These are phyloP conservation scores for Fusarium continuum DNA, from an alignment of 2,329 filamentous ascomycete genomes.

Conservation along the genomic window DNA sequence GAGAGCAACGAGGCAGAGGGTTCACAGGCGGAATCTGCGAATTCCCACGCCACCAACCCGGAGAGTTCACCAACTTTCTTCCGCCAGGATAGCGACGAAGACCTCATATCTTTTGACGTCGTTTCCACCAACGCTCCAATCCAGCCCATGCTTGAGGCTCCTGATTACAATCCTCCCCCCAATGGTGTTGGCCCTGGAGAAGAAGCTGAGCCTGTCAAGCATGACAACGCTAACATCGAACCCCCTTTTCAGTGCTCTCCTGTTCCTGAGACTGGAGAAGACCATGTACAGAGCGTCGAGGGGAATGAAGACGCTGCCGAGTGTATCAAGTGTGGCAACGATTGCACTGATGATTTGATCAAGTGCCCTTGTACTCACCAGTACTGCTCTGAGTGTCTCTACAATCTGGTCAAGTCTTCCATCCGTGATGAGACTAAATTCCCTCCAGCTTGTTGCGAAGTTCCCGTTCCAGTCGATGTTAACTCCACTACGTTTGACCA, in stretches of 20 bases:
- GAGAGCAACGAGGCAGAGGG: not conserved
- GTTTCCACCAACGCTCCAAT: not conserved
- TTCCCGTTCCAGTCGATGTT: not conserved
- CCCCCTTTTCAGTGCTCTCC: too few relatives aligned
- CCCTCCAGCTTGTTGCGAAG: conserved; percentile 8
- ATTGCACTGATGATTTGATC: not conserved
- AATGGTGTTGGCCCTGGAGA: not conserved
- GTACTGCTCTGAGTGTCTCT: conserved; percentile 12
- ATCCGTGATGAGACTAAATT: not conserved
- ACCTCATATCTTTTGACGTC: conserved; percentile 2
- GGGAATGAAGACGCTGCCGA: not conserved
- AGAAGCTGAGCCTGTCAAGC: too few relatives aligned
- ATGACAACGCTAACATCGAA: too few relatives aligned
- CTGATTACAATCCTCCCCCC: not conserved
- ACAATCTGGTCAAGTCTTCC: not conserved
- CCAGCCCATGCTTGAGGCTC: not conserved
- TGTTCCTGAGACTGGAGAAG: too few relatives aligned
- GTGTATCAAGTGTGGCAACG: not conserved
- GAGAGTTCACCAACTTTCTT: too few relatives aligned
- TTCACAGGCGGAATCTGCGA: too few relatives aligned
- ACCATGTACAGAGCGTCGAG: too few relatives aligned
- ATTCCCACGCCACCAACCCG: too few relatives aligned
- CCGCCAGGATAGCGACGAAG: not conserved
- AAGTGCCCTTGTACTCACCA: conserved; percentile 1
- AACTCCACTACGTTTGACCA: not conserved